Percentiles rank a stretch among this genome's conserved stretches.
Evolutionary conservation across 257 asterid genomes (phyloP).

Genomic region (Linaria vulgaris): DNA sequence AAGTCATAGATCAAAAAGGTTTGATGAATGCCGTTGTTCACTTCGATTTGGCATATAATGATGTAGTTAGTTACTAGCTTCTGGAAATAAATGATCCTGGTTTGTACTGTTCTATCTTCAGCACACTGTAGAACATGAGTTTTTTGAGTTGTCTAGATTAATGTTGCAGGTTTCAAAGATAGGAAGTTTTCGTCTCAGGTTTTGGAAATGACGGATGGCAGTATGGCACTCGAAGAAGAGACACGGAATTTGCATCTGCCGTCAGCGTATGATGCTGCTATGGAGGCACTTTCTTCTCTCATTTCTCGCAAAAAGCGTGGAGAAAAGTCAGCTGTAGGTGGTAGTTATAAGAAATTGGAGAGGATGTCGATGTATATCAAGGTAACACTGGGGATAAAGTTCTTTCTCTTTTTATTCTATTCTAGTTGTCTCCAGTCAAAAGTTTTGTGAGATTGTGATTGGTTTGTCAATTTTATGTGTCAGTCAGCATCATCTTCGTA

Average conservation of each 20-base stretch:
- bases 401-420: not conserved
- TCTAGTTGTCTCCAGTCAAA: not conserved
- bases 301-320: constrained; percentile 63
- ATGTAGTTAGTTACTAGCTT: not conserved
- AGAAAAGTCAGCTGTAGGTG: constrained; percentile 32
- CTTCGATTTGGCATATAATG: constrained; percentile 16
- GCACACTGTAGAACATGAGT: not conserved
- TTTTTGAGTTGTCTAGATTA: constrained; percentile 12
- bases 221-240: constrained; percentile 38
- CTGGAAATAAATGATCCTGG: not conserved
- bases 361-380: constrained; percentile 70
- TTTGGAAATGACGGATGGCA: constrained; percentile 41
- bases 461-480: not conserved
- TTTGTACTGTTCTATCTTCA: constrained; percentile 4
- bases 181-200: constrained; percentile 34
- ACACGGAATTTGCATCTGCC: constrained; percentile 30
- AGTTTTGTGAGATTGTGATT: not conserved
- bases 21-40: constrained; percentile 3
- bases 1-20: constrained; percentile 37
- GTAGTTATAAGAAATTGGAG: constrained; percentile 49
- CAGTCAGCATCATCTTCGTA: no score
- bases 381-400: constrained; percentile 39
- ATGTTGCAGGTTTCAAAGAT: constrained; percentile 34
- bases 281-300: constrained; percentile 93
- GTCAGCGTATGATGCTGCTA: constrained; percentile 66